Evolutionary conservation across 2,329 filamentous ascomycete genomes (phyloP).

Genomic region (Ascochyta fabae): DNA sequence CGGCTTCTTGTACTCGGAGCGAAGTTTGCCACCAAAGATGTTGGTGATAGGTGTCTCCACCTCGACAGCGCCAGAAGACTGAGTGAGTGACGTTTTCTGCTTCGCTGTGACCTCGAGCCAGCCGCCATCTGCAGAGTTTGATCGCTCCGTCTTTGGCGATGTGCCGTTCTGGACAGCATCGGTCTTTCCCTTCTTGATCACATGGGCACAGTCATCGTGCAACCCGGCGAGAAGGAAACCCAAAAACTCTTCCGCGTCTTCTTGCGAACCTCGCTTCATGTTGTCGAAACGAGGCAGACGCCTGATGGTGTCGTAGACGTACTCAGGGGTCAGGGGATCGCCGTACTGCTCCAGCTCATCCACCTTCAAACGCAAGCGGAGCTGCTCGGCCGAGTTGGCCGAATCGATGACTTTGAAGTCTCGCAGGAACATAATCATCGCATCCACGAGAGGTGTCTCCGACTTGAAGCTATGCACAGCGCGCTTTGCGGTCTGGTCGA

Average conservation of each 20-base stretch:
- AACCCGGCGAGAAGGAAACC: conserved; percentile 91
- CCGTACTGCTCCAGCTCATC: conserved; percentile 89
- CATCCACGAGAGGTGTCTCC: conserved; percentile 90
- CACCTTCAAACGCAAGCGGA: conserved; percentile 76
- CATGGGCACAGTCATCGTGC: conserved; percentile 86
- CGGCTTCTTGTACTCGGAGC: conserved; percentile 86
- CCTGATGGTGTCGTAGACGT: conserved; percentile 92
- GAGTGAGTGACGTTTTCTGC: conserved; percentile 84
- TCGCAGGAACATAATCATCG: conserved; percentile 96
- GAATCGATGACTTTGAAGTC: conserved; percentile 88
- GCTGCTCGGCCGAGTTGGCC: conserved; percentile 74
- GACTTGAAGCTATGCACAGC: conserved; percentile 93
- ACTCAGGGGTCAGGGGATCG: conserved; percentile 89
- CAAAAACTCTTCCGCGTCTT: conserved; percentile 96
- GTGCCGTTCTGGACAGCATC: conserved; percentile 38
- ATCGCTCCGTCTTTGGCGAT: conserved; percentile 54
- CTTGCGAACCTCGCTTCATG: conserved; percentile 96
- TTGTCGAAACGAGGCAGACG: conserved; percentile 85
- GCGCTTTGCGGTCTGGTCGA: conserved; percentile 84
- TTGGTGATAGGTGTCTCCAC: conserved; percentile 85
- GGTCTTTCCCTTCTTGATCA: conserved; percentile 65
- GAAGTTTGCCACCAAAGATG: conserved; percentile 90
- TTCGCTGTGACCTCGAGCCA: conserved; percentile 96
- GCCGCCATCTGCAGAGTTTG: conserved; percentile 64
- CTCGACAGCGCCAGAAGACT: conserved; percentile 77